Evolutionary conservation across 805 yeast species (phyloP), one percentile per base, ranked within the genome.

Genomic region (Pichia pseudocactophila): DNA sequence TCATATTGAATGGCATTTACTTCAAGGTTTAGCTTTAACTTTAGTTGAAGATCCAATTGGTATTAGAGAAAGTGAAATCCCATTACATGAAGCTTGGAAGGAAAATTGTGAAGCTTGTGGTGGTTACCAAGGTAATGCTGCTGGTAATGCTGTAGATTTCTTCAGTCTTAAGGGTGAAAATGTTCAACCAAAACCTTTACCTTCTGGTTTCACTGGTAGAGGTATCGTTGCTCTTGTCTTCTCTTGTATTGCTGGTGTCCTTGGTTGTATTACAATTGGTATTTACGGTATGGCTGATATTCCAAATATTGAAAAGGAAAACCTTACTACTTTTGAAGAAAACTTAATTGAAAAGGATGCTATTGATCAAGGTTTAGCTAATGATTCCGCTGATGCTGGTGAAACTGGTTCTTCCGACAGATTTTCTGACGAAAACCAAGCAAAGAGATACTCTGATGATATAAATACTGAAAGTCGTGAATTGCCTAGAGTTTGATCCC

Each of bases 1-100:
- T 66, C 98, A 90, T 63, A 83, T 92, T 57, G 97, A 92, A 63
- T 90, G 98, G 98, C 98, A 92, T 69, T 74, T 90, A 71, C 74
- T 80, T 57, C 97, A 92, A 70, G 98, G 98, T 57, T 74, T 90
- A 55, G 95, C 95, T 11, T 54, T 88, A 43, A 69, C 72, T 10
- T 67, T 92, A 35, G 66, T 90, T 42, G 98, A 90, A 67, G 96
- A 87, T 43, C 98, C 98, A 25, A 52, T 61, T 10, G 71, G 71
- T 43, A 70, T 90, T 39, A 86, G 80, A 61, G 62, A 61, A 16
- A 67, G 69, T 43, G 84, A 83, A 64, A 69, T 69, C 41, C 28
- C 40, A 16, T 58, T 89, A 39, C 72, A 89, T 30, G 79, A 76
- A 2, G 71, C 71, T 62, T 82, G 76, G 66, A 65, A 59, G 46